Evolutionary conservation across 192 early-diverging fungal species (phyloP), one percentile per base, ranked within the genome.

Genomic region (Dimargaris cristalligena): DNA sequence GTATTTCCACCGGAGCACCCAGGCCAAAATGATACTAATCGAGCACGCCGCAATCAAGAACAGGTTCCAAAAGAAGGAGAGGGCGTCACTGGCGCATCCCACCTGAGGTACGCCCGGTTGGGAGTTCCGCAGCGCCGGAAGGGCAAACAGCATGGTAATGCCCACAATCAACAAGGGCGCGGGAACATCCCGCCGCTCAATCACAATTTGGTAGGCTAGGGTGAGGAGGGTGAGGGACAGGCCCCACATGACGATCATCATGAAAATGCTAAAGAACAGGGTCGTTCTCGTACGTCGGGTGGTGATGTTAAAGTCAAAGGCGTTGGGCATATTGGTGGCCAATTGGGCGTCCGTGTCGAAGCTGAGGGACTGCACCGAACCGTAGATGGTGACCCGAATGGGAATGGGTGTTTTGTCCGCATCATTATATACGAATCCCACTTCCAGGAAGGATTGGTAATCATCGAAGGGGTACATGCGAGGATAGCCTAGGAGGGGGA

Each of bases 191-290:
- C 54, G 54, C 18, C 54, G 54, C 26, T 34, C 31, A 10, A 56
- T 34, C 1, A 34, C 20, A 20, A 56, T 32, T 32, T 56, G 54
- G 34, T n/a, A 56, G 31, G 54, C 54, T 29, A 56, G 34, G 10
- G 34, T 33, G 32, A 56, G 30, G 3, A 56, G 34, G 18, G 54
- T 56, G 31, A 56, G 20, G 29, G 54, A 56, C 13, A 56, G 31
- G 16, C 16, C 54, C 54, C 54, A 56, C 29, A 33, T 33, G 32
- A 56, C 31, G 23, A 56, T 29, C 29, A 33, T 33, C 31, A 56
- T 56, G 23, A 56, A 56, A 13, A 56, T 16, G 54, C 29, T 34
- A 33, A 56, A 56, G 54, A 56, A 56, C 31, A 56, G 20, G 54
- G 54, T 56, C 4, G 54, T 56, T 34, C 23, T 20, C 2, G 54